A percentile compares a stretch with the other conserved stretches of the same genome.
Conservation (phyloP, 768 basidiomycete species). For the Collybiopsis luxurians region DNA sequence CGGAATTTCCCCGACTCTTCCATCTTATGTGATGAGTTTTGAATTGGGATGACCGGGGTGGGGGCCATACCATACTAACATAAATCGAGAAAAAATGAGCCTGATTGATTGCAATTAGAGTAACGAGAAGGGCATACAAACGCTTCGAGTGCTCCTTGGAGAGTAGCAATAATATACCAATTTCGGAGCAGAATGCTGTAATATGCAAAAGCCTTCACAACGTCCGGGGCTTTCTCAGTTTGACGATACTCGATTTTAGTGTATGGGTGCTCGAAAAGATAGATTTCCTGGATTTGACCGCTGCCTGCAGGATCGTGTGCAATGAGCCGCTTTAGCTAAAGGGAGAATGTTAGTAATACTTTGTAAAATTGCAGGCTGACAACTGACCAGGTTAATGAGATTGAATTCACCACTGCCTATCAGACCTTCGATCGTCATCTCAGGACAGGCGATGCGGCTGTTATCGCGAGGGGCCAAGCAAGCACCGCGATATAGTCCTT, state of each 20-base stretch:
- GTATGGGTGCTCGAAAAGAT: conserved; percentile 1
- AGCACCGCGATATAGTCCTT: conserved; percentile 10
- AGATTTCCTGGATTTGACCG: conserved; percentile 6
- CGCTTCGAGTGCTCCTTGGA: not conserved
- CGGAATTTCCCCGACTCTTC: not conserved
- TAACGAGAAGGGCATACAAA: not conserved
- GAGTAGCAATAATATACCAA: not conserved
- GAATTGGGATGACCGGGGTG: not conserved
- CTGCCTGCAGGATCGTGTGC: conserved; percentile 7
- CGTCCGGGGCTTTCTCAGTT: no score
- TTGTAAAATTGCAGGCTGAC: no score
- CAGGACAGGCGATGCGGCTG: conserved; percentile 8
- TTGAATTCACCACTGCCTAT: conserved; percentile 9
- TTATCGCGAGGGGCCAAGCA: conserved; percentile 1
- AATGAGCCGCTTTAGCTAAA: not conserved
- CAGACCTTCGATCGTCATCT: conserved; percentile 9
- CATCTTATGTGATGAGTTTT: not conserved
- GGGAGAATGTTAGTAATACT: not conserved
- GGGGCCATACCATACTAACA: not conserved
- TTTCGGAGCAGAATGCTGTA: not conserved
- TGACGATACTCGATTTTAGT: not conserved
- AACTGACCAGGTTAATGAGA: conserved; percentile 5
- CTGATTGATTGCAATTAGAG: no score
- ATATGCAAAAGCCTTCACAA: not conserved
- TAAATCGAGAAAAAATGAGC: not conserved